phyloP scores from a whole-genome alignment of 139 green algal species.

The Pseudopediastrum boryanum region DNA sequence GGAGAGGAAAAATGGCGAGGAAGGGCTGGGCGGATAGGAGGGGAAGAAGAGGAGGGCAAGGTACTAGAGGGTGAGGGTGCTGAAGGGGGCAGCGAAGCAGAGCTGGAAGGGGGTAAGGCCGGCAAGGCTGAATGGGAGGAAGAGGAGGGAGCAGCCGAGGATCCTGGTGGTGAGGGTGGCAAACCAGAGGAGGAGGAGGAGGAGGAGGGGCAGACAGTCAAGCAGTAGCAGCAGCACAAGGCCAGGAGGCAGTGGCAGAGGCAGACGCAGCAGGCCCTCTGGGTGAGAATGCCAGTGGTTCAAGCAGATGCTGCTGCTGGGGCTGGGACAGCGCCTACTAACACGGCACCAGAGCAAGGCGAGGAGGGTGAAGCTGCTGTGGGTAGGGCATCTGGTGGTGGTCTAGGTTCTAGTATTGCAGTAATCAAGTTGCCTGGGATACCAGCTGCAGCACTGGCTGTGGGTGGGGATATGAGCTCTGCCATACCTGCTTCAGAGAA shows the following conservation, averaged over 20 bases:
- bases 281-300: slow-evolving; percentile 1
- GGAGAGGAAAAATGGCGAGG: slow-evolving; percentile 1
- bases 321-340: no score
- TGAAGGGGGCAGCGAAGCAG: background rate
- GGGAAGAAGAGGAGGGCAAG: background rate
- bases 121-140: slow-evolving; percentile 1
- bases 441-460: slow-evolving; percentile 10
- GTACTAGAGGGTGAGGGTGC: slow-evolving; percentile 7
- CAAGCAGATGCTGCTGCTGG: no score
- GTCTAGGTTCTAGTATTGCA: background rate
- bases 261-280: slow-evolving; percentile 15
- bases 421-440: background rate
- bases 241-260: background rate
- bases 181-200: background rate
- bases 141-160: background rate
- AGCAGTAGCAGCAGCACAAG: slow-evolving; percentile 1
- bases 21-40: background rate
- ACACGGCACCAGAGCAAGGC: no score
- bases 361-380: no score
- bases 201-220: background rate
- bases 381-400: background rate
- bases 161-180: background rate
- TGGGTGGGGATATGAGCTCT: slow-evolving; percentile 7
- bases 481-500: slow-evolving; percentile 57
- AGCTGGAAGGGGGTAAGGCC: background rate